Conservation (phyloP, 192 early-diverging fungal genomes). For the Linnemannia elongata region DNA sequence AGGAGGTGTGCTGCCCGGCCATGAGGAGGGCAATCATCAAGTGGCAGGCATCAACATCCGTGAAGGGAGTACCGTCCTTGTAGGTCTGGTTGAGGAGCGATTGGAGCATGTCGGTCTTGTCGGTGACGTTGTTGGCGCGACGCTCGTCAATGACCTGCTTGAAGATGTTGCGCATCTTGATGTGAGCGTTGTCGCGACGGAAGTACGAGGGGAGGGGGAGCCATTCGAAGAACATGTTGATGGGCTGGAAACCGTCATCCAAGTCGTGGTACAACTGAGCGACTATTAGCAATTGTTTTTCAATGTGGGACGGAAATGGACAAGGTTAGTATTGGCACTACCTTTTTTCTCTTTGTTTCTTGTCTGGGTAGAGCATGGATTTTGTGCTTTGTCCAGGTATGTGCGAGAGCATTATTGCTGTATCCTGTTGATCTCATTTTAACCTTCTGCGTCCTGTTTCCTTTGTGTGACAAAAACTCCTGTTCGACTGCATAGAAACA, state of each 20-base stretch:
- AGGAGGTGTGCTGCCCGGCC: slow-evolving; percentile 97
- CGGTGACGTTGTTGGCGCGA: slow-evolving; percentile 58
- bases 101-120: slow-evolving; percentile 84
- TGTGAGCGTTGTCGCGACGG: slow-evolving; percentile 87
- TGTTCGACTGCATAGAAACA: background rate
- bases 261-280: slow-evolving; percentile 96
- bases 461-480: background rate
- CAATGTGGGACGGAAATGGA: background rate
- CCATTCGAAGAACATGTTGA: slow-evolving; percentile 95
- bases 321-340: background rate
- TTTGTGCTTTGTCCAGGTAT: slow-evolving; percentile 2
- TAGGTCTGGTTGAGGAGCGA: slow-evolving; percentile 88
- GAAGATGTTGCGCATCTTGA: slow-evolving; percentile 86
- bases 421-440: background rate
- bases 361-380: background rate
- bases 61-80: slow-evolving; percentile 87
- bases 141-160: slow-evolving; percentile 85
- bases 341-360: background rate
- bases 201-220: slow-evolving; percentile 92
- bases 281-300: slow-evolving; percentile 60
- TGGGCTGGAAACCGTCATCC: slow-evolving; percentile 92
- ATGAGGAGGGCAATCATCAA: slow-evolving; percentile 98
- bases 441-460: background rate
- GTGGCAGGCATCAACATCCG: slow-evolving; percentile 89
- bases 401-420: background rate